A percentile compares a stretch with the other conserved stretches of the same genome.
Conservation (phyloP, 345 rosid genomes). For the Zanthoxylum bungeanum region DNA sequence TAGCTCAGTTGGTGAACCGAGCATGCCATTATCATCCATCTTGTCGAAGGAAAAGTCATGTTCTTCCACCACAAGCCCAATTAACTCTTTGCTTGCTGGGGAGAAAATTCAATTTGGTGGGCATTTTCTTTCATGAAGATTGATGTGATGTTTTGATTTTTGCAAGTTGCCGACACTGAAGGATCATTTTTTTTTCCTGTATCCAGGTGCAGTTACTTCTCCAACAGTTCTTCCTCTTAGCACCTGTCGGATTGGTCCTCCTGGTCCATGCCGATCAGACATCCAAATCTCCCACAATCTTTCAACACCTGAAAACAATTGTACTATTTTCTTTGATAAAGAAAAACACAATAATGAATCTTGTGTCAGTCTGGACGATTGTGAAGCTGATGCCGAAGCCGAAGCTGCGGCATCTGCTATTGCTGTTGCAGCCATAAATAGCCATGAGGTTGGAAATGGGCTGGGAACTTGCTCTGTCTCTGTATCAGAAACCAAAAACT, state of each 20-base stretch:
- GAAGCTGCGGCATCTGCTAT: slow-evolving; percentile 91
- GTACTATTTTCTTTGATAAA: slow-evolving; percentile 68
- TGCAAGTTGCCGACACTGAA: slow-evolving; percentile 1
- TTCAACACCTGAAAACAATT: slow-evolving; percentile 42
- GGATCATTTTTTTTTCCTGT: slow-evolving; percentile 7
- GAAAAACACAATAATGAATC: slow-evolving; percentile 51
- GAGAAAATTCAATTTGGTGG: slow-evolving; percentile 97
- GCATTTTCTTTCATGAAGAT: slow-evolving; percentile 21
- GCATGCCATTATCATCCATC: slow-evolving; percentile 47
- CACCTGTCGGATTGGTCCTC: slow-evolving; percentile 58
- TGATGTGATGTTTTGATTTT: background rate
- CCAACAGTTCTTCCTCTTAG: slow-evolving; percentile 63
- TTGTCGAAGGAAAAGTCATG: slow-evolving; percentile 59
- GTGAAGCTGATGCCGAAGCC: slow-evolving; percentile 63
- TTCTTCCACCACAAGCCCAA: slow-evolving; percentile 63
- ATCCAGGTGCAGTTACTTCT: slow-evolving; percentile 89
- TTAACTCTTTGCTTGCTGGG: slow-evolving; percentile 86
- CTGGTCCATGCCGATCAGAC: slow-evolving; percentile 46
- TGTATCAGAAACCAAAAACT: slow-evolving; percentile 58
- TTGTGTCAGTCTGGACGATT: slow-evolving; percentile 58
- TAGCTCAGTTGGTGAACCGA: slow-evolving; percentile 47
- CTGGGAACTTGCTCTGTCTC: slow-evolving; percentile 40
- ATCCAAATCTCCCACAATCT: slow-evolving; percentile 42
- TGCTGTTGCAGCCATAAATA: slow-evolving; percentile 91
- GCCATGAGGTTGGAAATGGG: slow-evolving; percentile 66